Evolutionary conservation across 345 rosid species (phyloP), one percentile per base, ranked within the genome.

Genomic region (Pistacia vera): DNA sequence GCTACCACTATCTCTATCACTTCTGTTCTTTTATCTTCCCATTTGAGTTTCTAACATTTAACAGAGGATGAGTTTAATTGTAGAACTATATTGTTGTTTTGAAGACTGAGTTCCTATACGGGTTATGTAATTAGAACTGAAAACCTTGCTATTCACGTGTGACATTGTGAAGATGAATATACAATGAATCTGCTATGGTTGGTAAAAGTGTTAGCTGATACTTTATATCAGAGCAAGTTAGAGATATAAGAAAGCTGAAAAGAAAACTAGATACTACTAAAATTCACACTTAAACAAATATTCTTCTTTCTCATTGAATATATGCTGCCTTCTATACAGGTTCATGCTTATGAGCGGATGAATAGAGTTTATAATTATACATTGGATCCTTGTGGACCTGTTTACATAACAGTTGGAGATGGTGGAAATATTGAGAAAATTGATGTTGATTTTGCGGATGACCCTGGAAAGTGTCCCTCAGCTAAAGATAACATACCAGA

Each of bases 311-410:
- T 7, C 55, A 36, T 46, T 66, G 33, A 46, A 38, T 56, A 55
- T 54, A n/a, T 18, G 17, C 1, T 14, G n/a, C 69, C 66, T 62
- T n/a, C 60, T 65, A 25, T 68, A 33, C 80, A 93, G 98, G 94
- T 93, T 55, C 98, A 95, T 79, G 97, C 97, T n/a, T 95, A 93
- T 70, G 96, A 95, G 88, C 77, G 96, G 72, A 90, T 90, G 86
- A 93, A 93, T 72, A 85, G 91, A 76, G 86, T 95, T 38, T 88
- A 89, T 68, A 91, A 95, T 81, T 95, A 95, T 77, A 87, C 84
- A 46, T 55, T 93, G 81, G 92, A 93, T 77, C 79, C 84, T 38
- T 95, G 98, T 67, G 97, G 91, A 16, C 94, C 94, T 18, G 85
- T 91, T 67, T 88, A 93, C 85, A 83, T 93, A 78, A 89, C 89